Evolutionary conservation across 352 stramenopile species (phyloP).

Genomic region (Paralagenidium karlingii): DNA sequence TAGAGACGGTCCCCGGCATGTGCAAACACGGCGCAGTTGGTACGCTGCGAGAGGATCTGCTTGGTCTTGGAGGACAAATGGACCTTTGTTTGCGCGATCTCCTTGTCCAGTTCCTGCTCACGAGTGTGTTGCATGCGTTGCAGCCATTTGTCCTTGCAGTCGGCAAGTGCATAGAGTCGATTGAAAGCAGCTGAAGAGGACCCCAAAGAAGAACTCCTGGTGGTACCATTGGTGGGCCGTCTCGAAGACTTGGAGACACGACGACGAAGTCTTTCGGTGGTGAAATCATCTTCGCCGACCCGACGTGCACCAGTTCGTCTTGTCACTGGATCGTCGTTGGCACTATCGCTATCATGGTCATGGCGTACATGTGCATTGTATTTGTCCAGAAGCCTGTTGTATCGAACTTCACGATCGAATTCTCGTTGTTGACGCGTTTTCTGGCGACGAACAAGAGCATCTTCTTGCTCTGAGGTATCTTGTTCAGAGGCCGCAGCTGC

Average conservation of each 20-base stretch:
- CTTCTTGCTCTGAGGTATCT: neutral
- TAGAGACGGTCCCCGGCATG: slow-evolving; percentile 65
- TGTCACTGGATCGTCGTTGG: slow-evolving; percentile 1
- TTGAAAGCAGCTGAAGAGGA: slow-evolving; percentile 37
- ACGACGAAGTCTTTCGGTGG: no score
- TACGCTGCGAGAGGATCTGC: slow-evolving; percentile 35
- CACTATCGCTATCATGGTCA: neutral
- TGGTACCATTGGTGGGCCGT: no score
- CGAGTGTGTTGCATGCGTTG: slow-evolving; percentile 54
- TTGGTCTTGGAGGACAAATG: slow-evolving; percentile 52
- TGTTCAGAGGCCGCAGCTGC: neutral
- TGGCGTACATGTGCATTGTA: slow-evolving; percentile 12
- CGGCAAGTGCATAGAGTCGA: slow-evolving; percentile 50
- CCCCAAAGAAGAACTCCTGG: no score
- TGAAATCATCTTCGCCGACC: no score
- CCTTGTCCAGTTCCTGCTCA: slow-evolving; percentile 28
- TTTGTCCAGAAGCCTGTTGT: slow-evolving; percentile 61
- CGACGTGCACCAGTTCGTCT: slow-evolving; percentile 2
- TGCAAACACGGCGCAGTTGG: slow-evolving; percentile 25
- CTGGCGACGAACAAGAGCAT: neutral
- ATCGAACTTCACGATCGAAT: slow-evolving; percentile 42
- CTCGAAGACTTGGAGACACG: no score
- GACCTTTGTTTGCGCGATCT: slow-evolving; percentile 20
- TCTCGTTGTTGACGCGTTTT: slow-evolving; percentile 16
- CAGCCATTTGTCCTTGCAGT: slow-evolving; percentile 65